Evolutionary conservation across 805 yeast genomes (phyloP), one percentile per base, ranked within the genome.

Genomic region (Vanderwaltozyma yarrowii): DNA sequence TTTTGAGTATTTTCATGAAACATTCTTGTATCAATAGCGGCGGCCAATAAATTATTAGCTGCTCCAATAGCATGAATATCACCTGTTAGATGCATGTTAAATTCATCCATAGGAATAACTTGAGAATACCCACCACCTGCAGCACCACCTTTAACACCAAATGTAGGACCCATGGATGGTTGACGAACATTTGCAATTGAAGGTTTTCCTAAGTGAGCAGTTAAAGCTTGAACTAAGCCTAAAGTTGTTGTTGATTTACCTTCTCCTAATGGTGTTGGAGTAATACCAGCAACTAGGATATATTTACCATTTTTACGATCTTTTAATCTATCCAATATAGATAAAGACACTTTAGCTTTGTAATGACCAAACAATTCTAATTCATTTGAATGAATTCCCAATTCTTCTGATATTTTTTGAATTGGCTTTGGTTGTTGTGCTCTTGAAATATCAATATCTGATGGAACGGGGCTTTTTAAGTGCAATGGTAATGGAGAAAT

Each of bases 71-170:
- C 97, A 64, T 89, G 97, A 49, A 89, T 89, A 61, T 89, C 98
- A 58, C 97, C 97, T 36, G 97, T 89, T 49, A 89, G 71, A 61
- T 89, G 97, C 84, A 92, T 76, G 68, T 92, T 89, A 71, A 89
- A 89, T 65, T 89, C 96, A 63, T 89, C 98, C 96, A 89, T 89
- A 37, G 97, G 97, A 51, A 89, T 88, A 33, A 89, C 97, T 66
- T 89, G 97, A 2, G 97, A 74, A 63, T 87, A 89, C 34, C 97
- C 97, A 58, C 97, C 98, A 52, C 98, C 98, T 15, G 97, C 97
- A 41, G 98, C 98, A 62, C 97, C 97, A 56, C 98, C 98, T 67
- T 89, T 89, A 52, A 89, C 87, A 61, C 98, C 98, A 54, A 89
- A 89, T 15, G 97, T 89, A 36, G 98, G 98, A 29, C 97, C 97